phyloP scores from a whole-genome alignment of 495 filamentous ascomycete species.

The Penicillium canescens region DNA sequence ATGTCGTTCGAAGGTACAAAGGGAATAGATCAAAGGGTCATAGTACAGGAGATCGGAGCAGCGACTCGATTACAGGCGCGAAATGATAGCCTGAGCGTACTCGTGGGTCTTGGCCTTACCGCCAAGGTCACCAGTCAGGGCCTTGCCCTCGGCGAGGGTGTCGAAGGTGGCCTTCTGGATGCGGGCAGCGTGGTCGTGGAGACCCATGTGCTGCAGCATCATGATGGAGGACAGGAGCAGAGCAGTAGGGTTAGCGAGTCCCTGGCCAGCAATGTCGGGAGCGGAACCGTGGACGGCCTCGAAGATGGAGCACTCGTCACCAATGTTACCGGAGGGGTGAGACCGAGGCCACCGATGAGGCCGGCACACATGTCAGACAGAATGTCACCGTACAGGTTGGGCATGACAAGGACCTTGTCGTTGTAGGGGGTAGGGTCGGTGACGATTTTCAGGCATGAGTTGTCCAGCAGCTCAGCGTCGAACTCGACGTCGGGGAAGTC shows the following conservation, averaged over 20 bases:
- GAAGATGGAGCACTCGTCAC: slow-evolving; percentile 98
- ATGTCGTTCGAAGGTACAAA: slow-evolving; percentile 45
- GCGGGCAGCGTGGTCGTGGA: slow-evolving; percentile 76
- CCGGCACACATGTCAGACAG: slow-evolving; percentile 99
- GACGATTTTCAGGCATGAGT: slow-evolving; percentile 97
- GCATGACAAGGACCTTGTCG: slow-evolving; percentile 99
- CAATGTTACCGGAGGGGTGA: slow-evolving; percentile 98
- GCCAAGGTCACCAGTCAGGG: slow-evolving; percentile 90
- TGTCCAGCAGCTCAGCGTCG: slow-evolving; percentile 95
- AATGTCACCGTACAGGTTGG: slow-evolving; percentile 99
- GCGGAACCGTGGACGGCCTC: slow-evolving; percentile 98
- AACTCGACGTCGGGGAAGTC: slow-evolving; percentile 94
- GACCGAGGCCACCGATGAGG: slow-evolving; percentile 93
- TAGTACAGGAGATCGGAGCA: slow-evolving; percentile 37
- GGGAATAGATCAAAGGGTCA: slow-evolving; percentile 34
- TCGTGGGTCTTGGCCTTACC: slow-evolving; percentile 91
- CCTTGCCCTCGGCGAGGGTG: slow-evolving; percentile 93
- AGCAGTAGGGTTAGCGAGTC: slow-evolving; percentile 92
- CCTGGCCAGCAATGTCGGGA: slow-evolving; percentile 95
- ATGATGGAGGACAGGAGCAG: slow-evolving; percentile 90
- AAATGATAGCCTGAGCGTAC: slow-evolving; percentile 89
- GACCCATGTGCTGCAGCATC: slow-evolving; percentile 99
- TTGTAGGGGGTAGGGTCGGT: slow-evolving; percentile 93
- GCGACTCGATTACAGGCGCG: slow-evolving; percentile 62
- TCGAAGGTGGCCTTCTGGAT: slow-evolving; percentile 95